These are phyloP conservation scores for Salvia rosmarinus DNA, from an alignment of 257 asterid species.

Conservation along the genomic window DNA sequence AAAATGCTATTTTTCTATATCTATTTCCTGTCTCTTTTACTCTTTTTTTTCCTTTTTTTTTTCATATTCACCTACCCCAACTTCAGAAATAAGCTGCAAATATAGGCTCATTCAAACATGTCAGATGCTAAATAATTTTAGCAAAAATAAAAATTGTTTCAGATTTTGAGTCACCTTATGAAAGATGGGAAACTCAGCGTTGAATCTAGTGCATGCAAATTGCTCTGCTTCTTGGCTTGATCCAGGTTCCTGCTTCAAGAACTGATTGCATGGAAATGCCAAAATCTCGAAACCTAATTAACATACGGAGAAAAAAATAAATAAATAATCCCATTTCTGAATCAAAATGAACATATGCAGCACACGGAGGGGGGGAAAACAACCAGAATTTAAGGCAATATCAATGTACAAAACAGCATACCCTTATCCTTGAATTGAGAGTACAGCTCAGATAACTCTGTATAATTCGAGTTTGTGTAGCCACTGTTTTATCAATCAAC, in stretches of 20 bases:
- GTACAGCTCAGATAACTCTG: slow-evolving; percentile 72
- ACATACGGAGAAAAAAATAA: background rate
- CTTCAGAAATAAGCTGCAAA: too few species aligned
- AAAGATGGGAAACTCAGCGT: slow-evolving; percentile 74
- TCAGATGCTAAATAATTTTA: too few species aligned
- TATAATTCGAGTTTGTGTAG: slow-evolving; percentile 70
- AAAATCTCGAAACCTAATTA: slow-evolving; percentile 68
- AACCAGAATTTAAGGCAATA: background rate
- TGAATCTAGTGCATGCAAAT: slow-evolving; percentile 73
- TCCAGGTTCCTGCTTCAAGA: slow-evolving; percentile 76
- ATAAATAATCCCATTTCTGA: background rate
- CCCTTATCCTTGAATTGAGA: slow-evolving; percentile 70
- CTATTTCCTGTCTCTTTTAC: too few species aligned
- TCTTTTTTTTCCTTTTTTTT: too few species aligned
- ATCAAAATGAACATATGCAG: background rate
- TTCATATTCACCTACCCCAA: too few species aligned
- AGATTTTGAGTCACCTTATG: slow-evolving; percentile 52
- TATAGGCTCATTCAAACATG: too few species aligned
- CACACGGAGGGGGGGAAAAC: background rate
- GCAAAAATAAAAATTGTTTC: too few species aligned
- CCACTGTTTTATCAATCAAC: slow-evolving; percentile 58
- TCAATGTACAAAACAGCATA: slow-evolving; percentile 22
- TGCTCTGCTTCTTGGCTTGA: slow-evolving; percentile 66
- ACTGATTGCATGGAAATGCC: slow-evolving; percentile 88
- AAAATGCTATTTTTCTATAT: too few species aligned